Conservation (phyloP, 176 grass and related monocot species). For the Neostapfia colusana region DNA sequence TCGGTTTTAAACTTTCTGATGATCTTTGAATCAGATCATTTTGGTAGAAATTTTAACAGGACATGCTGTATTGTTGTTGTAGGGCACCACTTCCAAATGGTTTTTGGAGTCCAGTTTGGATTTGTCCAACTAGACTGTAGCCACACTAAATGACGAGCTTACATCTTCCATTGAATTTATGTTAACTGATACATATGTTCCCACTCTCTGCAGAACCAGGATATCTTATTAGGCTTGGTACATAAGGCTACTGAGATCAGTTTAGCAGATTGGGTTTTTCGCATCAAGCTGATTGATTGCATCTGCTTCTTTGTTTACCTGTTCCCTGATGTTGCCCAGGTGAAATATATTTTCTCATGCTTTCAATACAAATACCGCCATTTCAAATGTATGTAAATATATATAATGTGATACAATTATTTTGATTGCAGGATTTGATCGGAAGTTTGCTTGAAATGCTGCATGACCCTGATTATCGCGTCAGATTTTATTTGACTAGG, state of each 20-base stretch:
- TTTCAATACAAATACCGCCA: not conserved
- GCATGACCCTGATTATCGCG: slow-evolving; percentile 90
- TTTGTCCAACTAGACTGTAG: slow-evolving; percentile 8
- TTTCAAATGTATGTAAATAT: slow-evolving; percentile 14
- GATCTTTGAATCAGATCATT: not conserved
- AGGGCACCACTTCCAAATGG: not conserved
- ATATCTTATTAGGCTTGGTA: slow-evolving; percentile 58
- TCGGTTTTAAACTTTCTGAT: not conserved
- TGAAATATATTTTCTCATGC: slow-evolving; percentile 37
- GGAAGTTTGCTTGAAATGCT: slow-evolving; percentile 83
- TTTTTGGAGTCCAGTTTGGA: slow-evolving; percentile 16
- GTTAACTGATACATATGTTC: slow-evolving; percentile 40
- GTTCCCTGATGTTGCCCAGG: slow-evolving; percentile 72
- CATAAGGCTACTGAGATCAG: slow-evolving; percentile 54
- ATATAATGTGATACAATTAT: slow-evolving; percentile 21
- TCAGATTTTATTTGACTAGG: slow-evolving; percentile 81
- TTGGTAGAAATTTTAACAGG: not conserved
- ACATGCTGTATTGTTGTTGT: not conserved
- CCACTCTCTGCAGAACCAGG: slow-evolving; percentile 54
- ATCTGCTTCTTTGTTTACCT: slow-evolving; percentile 74
- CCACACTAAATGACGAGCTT: not conserved
- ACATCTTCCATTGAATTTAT: slow-evolving; percentile 20
- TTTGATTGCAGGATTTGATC: slow-evolving; percentile 71
- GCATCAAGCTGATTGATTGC: slow-evolving; percentile 77
- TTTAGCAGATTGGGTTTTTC: slow-evolving; percentile 65